Evolutionary conservation across 2,329 filamentous ascomycete species (phyloP), one percentile per base, ranked within the genome.

Genomic region (Aureobasidium zeae): DNA sequence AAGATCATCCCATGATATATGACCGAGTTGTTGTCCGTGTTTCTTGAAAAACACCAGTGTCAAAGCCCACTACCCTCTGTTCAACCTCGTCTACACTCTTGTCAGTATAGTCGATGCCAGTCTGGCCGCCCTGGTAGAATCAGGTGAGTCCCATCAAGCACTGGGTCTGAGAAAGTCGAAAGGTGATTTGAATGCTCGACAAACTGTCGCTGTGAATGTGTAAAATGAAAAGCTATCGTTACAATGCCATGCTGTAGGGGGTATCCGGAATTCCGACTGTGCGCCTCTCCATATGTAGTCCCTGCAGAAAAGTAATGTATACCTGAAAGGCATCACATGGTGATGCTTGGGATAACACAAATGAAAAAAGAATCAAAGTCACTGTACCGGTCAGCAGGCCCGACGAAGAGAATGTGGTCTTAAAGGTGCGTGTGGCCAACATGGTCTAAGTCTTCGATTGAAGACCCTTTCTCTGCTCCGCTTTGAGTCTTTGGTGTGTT

Each of bases 161-260:
- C 21, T 30, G n/a, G n/a, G n/a, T n/a, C n/a, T 15, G 33, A 32
- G 15, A 5, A 21, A 25, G 21, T 20, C 33, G n/a, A 34, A 30
- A 34, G 9, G 24, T 29, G 28, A 16, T n/a, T n/a, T n/a, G n/a
- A 31, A 33, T n/a, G 26, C 29, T 33, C 39, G 21, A 30, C 39
- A 10, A n/a, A 31, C 30, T 43, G 21, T 33, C 26, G 38, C 29
- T 33, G 39, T 33, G 30, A 43, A 43, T 34, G 30, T 34, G 30
- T 43, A 34, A 34, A 43, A 33, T 33, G 39, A 28, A n/a, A 34
- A 43, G 22, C 39, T 43, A 43, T 33, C 30, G 39, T 43, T 43
- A 43, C 39, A 43, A 28, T 20, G 30, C 29, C 29, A 34, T 43
- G 39, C 26, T 12, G 12, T 11, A 24, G 7, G 22, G 39, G 39